Conservation (phyloP, 352 stramenopile species). For the Phytopythium vexans region DNA sequence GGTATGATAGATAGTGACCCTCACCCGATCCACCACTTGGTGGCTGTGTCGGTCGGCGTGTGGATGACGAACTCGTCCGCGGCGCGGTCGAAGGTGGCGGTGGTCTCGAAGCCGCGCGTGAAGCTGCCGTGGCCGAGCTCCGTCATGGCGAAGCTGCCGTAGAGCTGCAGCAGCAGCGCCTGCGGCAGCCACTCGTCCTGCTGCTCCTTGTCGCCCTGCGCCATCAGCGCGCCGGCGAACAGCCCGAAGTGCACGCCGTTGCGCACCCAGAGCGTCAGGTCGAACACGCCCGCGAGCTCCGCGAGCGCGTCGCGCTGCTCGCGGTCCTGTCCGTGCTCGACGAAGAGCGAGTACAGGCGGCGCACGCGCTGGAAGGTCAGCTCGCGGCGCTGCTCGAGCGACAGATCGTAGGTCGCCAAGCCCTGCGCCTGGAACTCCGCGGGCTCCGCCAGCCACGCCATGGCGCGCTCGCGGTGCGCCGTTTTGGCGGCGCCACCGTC, state of each 20-base stretch:
- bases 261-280: conserved; percentile 62
- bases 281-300: conserved; percentile 62
- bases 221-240: conserved; percentile 74
- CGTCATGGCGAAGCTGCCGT: conserved; percentile 88
- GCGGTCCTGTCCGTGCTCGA: conserved; percentile 45
- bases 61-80: conserved; percentile 93
- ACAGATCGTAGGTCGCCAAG: conserved; percentile 42
- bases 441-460: conserved; percentile 43
- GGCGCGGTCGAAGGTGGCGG: conserved; percentile 89
- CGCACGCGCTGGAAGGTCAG: conserved; percentile 52
- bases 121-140: conserved; percentile 92
- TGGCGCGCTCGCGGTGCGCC: conserved; percentile 42
- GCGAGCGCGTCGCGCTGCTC: conserved; percentile 62
- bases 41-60: conserved; percentile 92
- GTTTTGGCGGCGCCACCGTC: conserved; percentile 47
- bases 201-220: conserved; percentile 76
- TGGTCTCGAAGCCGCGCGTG: conserved; percentile 91
- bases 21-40: conserved; percentile 95
- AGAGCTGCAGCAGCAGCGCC: conserved; percentile 76
- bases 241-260: conserved; percentile 84
- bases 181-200: conserved; percentile 75
- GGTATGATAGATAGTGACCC: neutral
- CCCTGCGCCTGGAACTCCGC: conserved; percentile 37
- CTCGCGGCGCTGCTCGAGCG: conserved; percentile 45
- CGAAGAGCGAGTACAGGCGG: conserved; percentile 56